A percentile compares a stretch with the other conserved stretches of the same genome.
phyloP scores from a whole-genome alignment of 345 rosid genomes.

The Luvunga scandens region DNA sequence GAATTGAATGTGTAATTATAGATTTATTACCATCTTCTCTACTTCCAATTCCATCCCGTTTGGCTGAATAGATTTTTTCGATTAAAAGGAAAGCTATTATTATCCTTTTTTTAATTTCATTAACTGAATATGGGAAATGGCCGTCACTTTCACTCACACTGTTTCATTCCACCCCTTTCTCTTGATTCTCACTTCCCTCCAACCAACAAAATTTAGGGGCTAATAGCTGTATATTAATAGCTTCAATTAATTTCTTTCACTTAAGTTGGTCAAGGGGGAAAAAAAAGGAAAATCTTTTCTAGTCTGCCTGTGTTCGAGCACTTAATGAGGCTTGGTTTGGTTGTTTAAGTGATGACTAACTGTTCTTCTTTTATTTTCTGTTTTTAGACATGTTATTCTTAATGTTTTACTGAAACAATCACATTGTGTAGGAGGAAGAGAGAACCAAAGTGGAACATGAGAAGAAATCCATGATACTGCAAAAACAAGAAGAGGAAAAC shows the following conservation, averaged over 20 bases:
- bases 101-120: background rate
- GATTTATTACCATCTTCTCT: background rate
- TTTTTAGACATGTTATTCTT: background rate
- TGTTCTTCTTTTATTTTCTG: background rate
- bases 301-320: background rate
- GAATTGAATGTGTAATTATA: background rate
- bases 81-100: background rate
- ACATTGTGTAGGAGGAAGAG: slow-evolving; percentile 69
- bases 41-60: background rate
- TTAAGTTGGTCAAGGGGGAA: background rate
- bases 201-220: background rate
- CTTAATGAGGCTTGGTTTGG: background rate
- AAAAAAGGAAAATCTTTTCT: background rate
- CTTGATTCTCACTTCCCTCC: background rate
- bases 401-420: background rate
- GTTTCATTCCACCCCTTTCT: background rate
- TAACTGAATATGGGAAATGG: background rate
- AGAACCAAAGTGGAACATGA: slow-evolving; percentile 59
- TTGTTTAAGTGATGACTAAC: background rate
- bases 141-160: background rate
- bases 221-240: background rate
- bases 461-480: slow-evolving; percentile 62
- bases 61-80: background rate
- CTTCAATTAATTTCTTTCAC: background rate
- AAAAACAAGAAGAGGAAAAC: slow-evolving; percentile 64